Percentiles rank a stretch among this genome's conserved stretches.
Evolutionary conservation across 2,329 filamentous ascomycete species (phyloP).

Genomic region (Madurella fahalii): DNA sequence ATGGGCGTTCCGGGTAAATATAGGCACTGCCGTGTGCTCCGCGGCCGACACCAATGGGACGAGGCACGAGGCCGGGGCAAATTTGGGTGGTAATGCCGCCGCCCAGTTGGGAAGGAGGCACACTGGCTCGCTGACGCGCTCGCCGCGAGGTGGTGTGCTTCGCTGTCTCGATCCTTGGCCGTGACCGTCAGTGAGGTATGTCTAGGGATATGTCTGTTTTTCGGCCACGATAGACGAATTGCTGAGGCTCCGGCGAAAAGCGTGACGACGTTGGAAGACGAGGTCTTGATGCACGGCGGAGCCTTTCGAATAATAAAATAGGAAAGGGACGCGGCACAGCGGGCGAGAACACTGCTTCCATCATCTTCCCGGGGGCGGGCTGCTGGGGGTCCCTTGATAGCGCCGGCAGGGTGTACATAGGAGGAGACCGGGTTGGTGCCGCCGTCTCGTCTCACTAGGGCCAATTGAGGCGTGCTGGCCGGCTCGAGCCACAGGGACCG

Average conservation of each 20-base stretch:
- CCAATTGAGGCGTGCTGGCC: constrained; percentile 1
- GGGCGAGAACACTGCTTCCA: constrained; percentile 14
- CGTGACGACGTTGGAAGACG: constrained; percentile 1
- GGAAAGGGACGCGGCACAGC: constrained; percentile 17
- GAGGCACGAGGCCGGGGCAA: constrained; percentile 13
- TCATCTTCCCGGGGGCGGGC: background rate
- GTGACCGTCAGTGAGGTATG: too few species aligned
- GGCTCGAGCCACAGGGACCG: constrained; percentile 1
- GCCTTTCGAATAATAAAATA: constrained; percentile 17
- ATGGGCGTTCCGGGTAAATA: constrained; percentile 31
- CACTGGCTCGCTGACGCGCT: background rate
- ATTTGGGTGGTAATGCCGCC: constrained; percentile 28
- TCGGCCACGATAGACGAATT: background rate
- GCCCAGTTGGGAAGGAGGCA: constrained; percentile 12
- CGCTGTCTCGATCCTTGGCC: background rate
- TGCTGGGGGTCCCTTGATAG: constrained; percentile 10
- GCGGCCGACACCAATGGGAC: constrained; percentile 25
- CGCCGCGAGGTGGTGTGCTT: background rate
- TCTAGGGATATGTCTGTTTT: background rate
- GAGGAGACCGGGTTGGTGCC: constrained; percentile 3
- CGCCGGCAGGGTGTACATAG: background rate
- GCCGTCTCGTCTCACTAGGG: background rate
- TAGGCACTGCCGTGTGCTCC: constrained; percentile 18
- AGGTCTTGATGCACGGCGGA: background rate
- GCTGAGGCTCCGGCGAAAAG: background rate